Conservation (phyloP, 2,329 filamentous ascomycete species). For the Colletotrichum brevisporum region DNA sequence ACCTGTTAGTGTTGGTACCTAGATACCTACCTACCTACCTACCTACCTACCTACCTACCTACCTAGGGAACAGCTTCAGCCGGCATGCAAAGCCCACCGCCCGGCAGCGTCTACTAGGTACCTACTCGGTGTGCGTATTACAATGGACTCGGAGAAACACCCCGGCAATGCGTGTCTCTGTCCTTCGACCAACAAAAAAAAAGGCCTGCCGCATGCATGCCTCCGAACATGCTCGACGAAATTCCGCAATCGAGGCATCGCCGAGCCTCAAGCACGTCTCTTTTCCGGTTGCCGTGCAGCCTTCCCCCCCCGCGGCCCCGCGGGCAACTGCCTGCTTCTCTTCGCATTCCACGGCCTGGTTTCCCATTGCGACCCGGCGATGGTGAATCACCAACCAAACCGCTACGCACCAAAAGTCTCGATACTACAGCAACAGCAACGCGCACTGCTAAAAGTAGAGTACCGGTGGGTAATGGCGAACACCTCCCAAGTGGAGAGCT, state of each 20-base stretch:
- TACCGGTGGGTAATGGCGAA: background rate
- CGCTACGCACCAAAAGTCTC: background rate
- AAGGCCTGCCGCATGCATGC: too few relatives aligned
- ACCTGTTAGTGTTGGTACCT: background rate
- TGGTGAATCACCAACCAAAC: conserved; percentile 21
- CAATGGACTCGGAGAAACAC: background rate
- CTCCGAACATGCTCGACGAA: too few relatives aligned
- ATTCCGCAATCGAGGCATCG: too few relatives aligned
- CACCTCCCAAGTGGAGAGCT: background rate
- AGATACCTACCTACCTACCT: background rate
- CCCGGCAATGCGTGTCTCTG: too few relatives aligned
- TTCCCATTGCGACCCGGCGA: background rate
- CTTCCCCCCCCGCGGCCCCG: too few relatives aligned
- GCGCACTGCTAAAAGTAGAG: background rate
- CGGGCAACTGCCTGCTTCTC: too few relatives aligned
- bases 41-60: too few relatives aligned
- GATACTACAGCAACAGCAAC: conserved; percentile 1
- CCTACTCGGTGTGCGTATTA: too few relatives aligned
- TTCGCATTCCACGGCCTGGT: too few relatives aligned
- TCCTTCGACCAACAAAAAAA: too few relatives aligned
- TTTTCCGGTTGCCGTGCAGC: too few relatives aligned
- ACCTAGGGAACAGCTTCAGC: background rate
- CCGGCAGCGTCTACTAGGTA: background rate
- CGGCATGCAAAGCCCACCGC: conserved; percentile 2
- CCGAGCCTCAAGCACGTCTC: too few relatives aligned